phyloP scores from a whole-genome alignment of 2,329 filamentous ascomycete species.

The Escovopsis weberi region DNA sequence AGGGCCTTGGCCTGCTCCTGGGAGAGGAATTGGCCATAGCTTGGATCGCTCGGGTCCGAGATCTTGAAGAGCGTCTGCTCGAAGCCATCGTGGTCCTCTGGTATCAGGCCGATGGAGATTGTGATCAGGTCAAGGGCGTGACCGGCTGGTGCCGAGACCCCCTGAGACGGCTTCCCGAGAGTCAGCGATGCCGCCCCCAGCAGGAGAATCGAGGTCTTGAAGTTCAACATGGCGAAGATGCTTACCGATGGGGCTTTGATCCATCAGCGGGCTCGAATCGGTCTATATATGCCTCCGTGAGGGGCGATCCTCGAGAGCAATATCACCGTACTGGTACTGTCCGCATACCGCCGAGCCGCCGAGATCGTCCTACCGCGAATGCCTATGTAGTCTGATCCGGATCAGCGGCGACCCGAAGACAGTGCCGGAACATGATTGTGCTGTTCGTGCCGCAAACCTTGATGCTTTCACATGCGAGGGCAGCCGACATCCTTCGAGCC shows the following conservation, averaged over 20 bases:
- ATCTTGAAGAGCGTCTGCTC: constrained; percentile 32
- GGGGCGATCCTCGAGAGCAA: too few relatives aligned
- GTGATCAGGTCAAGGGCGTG: constrained; percentile 10
- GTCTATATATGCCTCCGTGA: too few relatives aligned
- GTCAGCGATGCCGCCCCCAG: background rate
- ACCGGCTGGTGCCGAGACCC: constrained; percentile 8
- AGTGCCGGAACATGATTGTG: too few relatives aligned
- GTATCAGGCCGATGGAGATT: constrained; percentile 17
- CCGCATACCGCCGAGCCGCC: too few relatives aligned
- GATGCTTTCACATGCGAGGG: too few relatives aligned
- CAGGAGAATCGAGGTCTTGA: background rate
- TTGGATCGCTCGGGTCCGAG: constrained; percentile 30
- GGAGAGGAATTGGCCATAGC: constrained; percentile 34
- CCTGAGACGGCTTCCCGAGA: constrained; percentile 7
- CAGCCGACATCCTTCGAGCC: too few relatives aligned
- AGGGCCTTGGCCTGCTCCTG: constrained; percentile 34
- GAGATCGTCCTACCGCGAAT: too few relatives aligned
- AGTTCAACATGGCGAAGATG: background rate
- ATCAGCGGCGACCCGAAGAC: too few relatives aligned
- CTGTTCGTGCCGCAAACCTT: too few relatives aligned
- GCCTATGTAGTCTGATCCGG: too few relatives aligned
- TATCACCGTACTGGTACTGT: too few relatives aligned
- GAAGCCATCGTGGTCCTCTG: constrained; percentile 15
- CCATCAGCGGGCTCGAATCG: too few relatives aligned
- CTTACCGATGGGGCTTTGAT: background rate